phyloP scores from a whole-genome alignment of 2,329 filamentous ascomycete genomes.

The Fonsecaea monophora region DNA sequence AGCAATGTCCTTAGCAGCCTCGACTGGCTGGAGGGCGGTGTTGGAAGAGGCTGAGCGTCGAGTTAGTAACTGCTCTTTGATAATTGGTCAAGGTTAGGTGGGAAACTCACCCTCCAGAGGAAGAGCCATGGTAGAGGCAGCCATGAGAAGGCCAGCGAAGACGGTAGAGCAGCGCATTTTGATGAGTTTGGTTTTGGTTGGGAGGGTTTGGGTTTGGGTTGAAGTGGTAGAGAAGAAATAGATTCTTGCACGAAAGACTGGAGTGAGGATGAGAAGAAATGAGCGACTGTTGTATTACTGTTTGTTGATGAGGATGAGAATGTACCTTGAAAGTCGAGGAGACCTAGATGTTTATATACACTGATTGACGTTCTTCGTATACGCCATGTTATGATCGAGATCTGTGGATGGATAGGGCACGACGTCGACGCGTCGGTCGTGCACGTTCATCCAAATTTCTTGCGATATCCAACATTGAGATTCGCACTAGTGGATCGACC shows the following conservation, averaged over 20 bases:
- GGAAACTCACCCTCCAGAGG: conserved; percentile 30
- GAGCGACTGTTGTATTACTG: conserved; percentile 14
- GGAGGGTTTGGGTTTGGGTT: conserved; percentile 1
- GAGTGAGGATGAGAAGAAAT: conserved; percentile 14
- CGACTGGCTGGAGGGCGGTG: conserved; percentile 19
- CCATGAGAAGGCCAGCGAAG: conserved; percentile 31
- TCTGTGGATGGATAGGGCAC: neutral
- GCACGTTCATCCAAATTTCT: neutral
- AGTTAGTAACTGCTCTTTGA: neutral
- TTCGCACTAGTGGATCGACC: neutral
- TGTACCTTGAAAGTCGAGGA: neutral
- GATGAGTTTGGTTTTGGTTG: conserved; percentile 4
- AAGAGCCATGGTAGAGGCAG: conserved; percentile 31
- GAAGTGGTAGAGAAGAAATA: conserved; percentile 3
- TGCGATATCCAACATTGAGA: neutral
- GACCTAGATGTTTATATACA: conserved; percentile 20
- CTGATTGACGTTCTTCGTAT: neutral
- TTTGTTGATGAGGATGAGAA: conserved; percentile 20
- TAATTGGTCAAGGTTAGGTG: too few species aligned
- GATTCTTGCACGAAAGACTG: conserved; percentile 5
- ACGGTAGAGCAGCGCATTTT: conserved; percentile 37
- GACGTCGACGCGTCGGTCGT: neutral
- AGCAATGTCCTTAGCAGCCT: neutral
- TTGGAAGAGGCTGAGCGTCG: neutral
- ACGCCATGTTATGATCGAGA: neutral